These are phyloP conservation scores for Vitis labrusca DNA, from an alignment of 164 flowering plant species.

Conservation along the genomic window DNA sequence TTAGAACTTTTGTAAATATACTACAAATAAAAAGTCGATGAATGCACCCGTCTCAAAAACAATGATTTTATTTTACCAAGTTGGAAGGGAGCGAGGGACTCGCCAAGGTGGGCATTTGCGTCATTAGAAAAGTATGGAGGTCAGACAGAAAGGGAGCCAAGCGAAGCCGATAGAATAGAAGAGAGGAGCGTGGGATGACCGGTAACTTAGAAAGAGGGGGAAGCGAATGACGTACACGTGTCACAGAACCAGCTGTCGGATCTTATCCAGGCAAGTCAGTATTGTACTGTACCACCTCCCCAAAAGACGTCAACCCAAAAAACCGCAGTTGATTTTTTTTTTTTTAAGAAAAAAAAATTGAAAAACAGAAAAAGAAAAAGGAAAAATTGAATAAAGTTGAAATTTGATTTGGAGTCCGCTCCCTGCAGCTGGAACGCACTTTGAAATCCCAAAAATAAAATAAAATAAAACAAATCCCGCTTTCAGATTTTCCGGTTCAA, in stretches of 20 bases:
- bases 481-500: conserved; percentile 26
- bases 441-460: background rate
- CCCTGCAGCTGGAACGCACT: conserved; percentile 46
- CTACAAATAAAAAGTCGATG: no score
- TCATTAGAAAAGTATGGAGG: no score
- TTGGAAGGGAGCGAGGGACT: no score
- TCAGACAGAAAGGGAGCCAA: background rate
- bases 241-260: conserved; percentile 38
- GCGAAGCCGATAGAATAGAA: background rate
- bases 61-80: no score
- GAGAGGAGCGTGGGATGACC: background rate
- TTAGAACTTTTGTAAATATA: no score
- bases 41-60: no score
- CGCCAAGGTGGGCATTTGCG: no score
- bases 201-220: background rate
- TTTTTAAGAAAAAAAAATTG: background rate
- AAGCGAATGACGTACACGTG: conserved; percentile 25
- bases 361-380: background rate
- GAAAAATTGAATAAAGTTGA: conserved; percentile 22
- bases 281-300: background rate
- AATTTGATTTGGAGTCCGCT: conserved; percentile 36
- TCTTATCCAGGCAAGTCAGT: conserved; percentile 35
- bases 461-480: conserved; percentile 19
- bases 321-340: no score
- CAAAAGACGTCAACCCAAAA: no score